phyloP scores from a whole-genome alignment of 2,329 filamentous ascomycete species.

The Mollisia scopiformis region DNA sequence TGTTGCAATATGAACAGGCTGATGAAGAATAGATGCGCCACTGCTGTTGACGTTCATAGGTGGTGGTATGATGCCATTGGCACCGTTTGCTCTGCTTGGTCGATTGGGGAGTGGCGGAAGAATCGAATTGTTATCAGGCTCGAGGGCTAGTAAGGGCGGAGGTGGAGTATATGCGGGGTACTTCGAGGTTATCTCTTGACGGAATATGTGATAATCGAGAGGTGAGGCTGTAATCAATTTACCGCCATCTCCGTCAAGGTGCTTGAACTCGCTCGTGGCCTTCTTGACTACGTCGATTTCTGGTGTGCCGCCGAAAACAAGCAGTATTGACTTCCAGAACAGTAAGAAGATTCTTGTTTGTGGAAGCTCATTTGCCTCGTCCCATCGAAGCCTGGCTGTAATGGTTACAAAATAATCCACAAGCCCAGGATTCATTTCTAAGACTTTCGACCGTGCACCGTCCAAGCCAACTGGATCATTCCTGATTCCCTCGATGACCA shows the following conservation, averaged over 20 bases:
- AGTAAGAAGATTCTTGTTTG: conserved; percentile 77
- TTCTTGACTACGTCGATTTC: conserved; percentile 76
- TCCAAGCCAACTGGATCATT: conserved; percentile 53
- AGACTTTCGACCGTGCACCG: conserved; percentile 39
- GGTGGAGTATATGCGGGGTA: conserved; percentile 96
- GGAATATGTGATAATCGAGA: conserved; percentile 93
- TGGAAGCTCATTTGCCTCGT: conserved; percentile 64
- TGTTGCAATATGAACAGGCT: conserved; percentile 98
- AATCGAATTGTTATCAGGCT: conserved; percentile 88
- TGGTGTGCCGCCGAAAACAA: conserved; percentile 79
- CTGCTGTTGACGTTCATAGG: conserved; percentile 54
- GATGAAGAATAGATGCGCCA: conserved; percentile 83
- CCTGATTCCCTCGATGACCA: conserved; percentile 59
- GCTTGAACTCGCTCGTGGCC: conserved; percentile 61
- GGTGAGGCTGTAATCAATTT: conserved; percentile 88
- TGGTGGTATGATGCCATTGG: conserved; percentile 64
- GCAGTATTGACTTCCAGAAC: conserved; percentile 88
- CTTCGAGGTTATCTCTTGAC: conserved; percentile 96
- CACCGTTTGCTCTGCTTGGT: conserved; percentile 60
- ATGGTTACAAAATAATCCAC: conserved; percentile 73
- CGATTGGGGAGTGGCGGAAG: conserved; percentile 83
- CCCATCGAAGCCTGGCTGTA: conserved; percentile 72
- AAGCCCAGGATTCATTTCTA: conserved; percentile 66
- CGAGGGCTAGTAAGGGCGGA: conserved; percentile 78
- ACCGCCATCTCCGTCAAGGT: conserved; percentile 51